A percentile compares a stretch with the other conserved stretches of the same genome.
Conservation (phyloP, 2,329 filamentous ascomycete species). For the Neopestalotiopsis sp. region DNA sequence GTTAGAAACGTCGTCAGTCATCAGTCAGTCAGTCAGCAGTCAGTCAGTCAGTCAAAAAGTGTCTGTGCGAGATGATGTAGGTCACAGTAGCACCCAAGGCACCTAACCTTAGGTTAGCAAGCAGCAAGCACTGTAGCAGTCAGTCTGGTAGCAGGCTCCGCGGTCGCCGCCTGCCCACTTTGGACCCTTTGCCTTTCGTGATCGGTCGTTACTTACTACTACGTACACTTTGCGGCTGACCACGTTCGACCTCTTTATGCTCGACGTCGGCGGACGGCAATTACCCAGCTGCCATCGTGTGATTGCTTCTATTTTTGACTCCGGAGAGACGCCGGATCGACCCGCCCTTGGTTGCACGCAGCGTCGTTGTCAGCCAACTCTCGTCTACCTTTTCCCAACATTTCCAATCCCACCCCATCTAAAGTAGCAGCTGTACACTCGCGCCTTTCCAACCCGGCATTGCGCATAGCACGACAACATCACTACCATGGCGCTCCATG, state of each 20-base stretch:
- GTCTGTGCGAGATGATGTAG: not conserved
- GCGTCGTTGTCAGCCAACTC: not conserved
- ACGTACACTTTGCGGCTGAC: not conserved
- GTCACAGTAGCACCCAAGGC: no score
- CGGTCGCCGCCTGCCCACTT: not conserved
- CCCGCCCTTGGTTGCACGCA: not conserved
- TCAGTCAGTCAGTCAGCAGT: not conserved
- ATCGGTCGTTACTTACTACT: not conserved
- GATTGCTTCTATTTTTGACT: not conserved
- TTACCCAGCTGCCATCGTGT: not conserved
- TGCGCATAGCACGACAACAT: constrained; percentile 22
- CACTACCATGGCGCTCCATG: constrained; percentile 36
- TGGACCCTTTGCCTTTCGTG: not conserved
- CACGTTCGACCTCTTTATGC: not conserved
- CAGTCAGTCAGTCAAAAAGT: not conserved
- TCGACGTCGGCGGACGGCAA: constrained; percentile 1
- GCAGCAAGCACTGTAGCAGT: no score
- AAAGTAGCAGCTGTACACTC: constrained; percentile 11
- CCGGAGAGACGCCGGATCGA: not conserved
- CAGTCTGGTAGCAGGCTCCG: not conserved
- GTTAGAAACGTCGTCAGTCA: not conserved
- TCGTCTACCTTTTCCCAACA: constrained; percentile 18
- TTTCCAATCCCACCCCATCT: constrained; percentile 5
- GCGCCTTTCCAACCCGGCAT: constrained; percentile 15
- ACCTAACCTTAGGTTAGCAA: no score